Base-by-base conservation (phyloP, 371 early-diverging fungal genomes). In the Capillidium heterosporum region DNA sequence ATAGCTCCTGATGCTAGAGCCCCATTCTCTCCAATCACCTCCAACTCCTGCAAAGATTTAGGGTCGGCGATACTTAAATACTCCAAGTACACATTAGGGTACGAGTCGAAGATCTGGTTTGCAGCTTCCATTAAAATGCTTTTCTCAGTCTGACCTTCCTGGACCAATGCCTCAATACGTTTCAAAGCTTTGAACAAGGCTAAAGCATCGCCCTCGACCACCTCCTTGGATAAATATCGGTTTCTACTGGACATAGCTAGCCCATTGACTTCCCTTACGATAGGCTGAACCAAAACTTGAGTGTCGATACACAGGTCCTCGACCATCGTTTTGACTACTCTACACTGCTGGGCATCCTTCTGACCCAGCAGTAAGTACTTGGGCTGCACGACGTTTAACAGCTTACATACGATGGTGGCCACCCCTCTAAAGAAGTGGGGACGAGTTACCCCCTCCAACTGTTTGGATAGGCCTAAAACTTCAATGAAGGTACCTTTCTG, bases 351-450 rank as follows among this genome's bases (percentile, higher is more conserved):
- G 11, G 82, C 84, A 66, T 97, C 98, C 70, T 97, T 97, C 67
- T 97, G 96, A 1, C 98, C 98, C 68, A 97, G 92, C 61, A 70
- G 87, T 8, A 85, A 87, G 32, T 72, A 60, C 19, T 84, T 81
- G 1, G 98, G 95, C 70, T 83, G 80, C 26, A 83, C 80, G 41
- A 87, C 81, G 65, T 91, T 90, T 60, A 97, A 79, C 41, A 97
- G 82, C 70, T 95, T 97, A 47, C 84, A 67, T 17, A 95, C 95
- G 1, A 97, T 85, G 0, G 98, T 97, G 1, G 92, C 86, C 1
- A 97, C 98, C 32, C 98, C 98, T 41, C 95, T 79, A 76, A 97
- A 97, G 67, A 95, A 95, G 62, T 87, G 85, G n/a, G 95, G 95
- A 0, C 98, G 79, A 0, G 89, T 80, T 11, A 67, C 67, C 21